Percentiles rank a stretch among this genome's conserved stretches.
phyloP scores from a whole-genome alignment of 2,329 filamentous ascomycete genomes.

The Cercospora sp. region DNA sequence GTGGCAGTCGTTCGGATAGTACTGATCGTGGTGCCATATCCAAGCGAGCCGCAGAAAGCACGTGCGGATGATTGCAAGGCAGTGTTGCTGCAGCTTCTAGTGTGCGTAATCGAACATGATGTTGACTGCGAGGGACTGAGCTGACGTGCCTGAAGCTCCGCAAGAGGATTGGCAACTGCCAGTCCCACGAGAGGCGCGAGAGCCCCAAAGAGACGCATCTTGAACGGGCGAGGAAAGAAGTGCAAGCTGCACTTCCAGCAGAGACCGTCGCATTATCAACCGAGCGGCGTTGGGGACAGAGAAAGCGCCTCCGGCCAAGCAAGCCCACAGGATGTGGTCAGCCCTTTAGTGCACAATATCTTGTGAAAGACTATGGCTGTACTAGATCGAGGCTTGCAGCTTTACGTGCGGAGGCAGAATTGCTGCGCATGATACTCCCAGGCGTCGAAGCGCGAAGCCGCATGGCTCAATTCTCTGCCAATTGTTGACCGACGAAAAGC shows the following conservation, averaged over 20 bases:
- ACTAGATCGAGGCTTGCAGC: not conserved
- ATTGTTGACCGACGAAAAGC: not conserved
- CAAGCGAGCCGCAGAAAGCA: not conserved
- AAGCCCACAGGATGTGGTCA: not conserved
- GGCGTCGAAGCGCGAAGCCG: not conserved
- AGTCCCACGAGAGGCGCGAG: not conserved
- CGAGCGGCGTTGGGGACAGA: not conserved
- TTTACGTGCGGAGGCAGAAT: not conserved
- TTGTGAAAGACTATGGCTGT: not conserved
- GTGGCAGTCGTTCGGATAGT: not conserved
- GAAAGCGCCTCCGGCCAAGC: not conserved
- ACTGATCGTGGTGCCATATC: not conserved
- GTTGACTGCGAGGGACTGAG: not conserved
- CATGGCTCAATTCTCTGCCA: not conserved
- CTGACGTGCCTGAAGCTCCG: not conserved
- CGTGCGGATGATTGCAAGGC: not conserved
- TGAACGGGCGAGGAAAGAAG: not conserved
- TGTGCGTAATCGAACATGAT: not conserved
- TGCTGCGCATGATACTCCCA: not conserved
- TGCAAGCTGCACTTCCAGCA: not conserved
- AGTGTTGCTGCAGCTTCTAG: not conserved
- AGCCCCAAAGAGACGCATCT: not conserved
- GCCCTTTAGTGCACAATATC: not conserved
- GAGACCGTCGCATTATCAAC: not conserved
- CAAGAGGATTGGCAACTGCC: not conserved